Evolutionary conservation across 2,329 filamentous ascomycete genomes (phyloP).

Genomic region (Pestalotiopsis sp.): DNA sequence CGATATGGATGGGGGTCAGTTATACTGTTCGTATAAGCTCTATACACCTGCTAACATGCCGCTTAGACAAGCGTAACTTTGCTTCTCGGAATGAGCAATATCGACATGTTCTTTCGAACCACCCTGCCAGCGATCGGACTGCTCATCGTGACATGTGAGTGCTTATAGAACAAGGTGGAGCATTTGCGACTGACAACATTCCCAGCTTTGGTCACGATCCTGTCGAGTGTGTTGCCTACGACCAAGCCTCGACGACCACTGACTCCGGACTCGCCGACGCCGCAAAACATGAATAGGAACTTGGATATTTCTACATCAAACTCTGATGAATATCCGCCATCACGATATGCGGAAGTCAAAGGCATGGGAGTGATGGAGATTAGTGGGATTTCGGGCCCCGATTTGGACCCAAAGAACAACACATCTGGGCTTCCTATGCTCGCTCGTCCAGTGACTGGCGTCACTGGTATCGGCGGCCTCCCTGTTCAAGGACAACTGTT

Average conservation of each 20-base stretch:
- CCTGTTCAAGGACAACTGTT: constrained; percentile 45
- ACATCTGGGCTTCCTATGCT: constrained; percentile 39
- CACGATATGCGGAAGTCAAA: constrained; percentile 54
- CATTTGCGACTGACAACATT: constrained; percentile 20
- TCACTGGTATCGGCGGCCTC: constrained; percentile 39
- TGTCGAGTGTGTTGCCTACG: constrained; percentile 37
- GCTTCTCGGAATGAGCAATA: constrained; percentile 48
- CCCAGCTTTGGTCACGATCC: constrained; percentile 42
- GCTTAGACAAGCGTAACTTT: constrained; percentile 53
- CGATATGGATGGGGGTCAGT: constrained; percentile 59
- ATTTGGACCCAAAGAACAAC: constrained; percentile 17
- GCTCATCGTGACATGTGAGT: constrained; percentile 51
- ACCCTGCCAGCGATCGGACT: constrained; percentile 55
- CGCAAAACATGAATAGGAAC: constrained; percentile 37
- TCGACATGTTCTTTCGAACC: constrained; percentile 48
- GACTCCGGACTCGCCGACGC: constrained; percentile 43
- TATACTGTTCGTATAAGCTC: constrained; percentile 18
- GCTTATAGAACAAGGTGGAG: not conserved
- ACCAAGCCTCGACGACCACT: constrained; percentile 31
- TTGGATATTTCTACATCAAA: constrained; percentile 46
- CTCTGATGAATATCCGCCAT: constrained; percentile 45
- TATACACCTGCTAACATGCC: constrained; percentile 8
- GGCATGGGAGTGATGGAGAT: constrained; percentile 39
- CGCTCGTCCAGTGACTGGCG: constrained; percentile 37
- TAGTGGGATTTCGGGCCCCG: constrained; percentile 39